phyloP scores from a whole-genome alignment of 2,329 filamentous ascomycete species.

The Shiraia bambusicola region DNA sequence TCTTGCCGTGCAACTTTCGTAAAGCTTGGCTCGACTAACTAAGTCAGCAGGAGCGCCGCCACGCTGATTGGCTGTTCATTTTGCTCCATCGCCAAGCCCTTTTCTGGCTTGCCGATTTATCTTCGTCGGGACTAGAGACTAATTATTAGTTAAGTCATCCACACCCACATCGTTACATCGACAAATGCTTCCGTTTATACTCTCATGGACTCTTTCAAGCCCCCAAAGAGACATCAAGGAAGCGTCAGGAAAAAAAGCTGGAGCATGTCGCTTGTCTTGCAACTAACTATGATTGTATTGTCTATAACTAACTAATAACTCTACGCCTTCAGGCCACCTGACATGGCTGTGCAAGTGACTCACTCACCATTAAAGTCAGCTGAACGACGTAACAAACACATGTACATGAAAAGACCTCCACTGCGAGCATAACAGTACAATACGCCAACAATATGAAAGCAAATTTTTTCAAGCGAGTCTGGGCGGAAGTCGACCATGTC shows the following conservation, averaged over 20 bases:
- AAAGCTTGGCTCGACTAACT: slow-evolving; percentile 17
- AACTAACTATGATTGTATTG: too few relatives aligned
- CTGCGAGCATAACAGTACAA: neutral
- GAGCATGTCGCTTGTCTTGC: too few relatives aligned
- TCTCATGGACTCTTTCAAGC: slow-evolving; percentile 8
- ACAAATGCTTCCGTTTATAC: slow-evolving; percentile 8
- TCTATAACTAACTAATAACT: too few relatives aligned
- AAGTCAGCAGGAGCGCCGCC: slow-evolving; percentile 11
- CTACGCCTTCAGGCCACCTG: too few relatives aligned
- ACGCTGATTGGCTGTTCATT: slow-evolving; percentile 21
- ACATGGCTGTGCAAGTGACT: slow-evolving; percentile 1
- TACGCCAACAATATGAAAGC: slow-evolving; percentile 3
- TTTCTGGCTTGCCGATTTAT: neutral
- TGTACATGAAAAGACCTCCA: neutral
- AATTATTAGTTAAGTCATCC: too few relatives aligned
- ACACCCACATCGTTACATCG: too few relatives aligned
- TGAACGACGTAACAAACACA: neutral
- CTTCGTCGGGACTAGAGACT: too few relatives aligned
- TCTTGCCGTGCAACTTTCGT: slow-evolving; percentile 15
- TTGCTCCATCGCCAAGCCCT: slow-evolving; percentile 6
- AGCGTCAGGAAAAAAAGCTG: slow-evolving; percentile 1
- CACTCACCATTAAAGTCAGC: slow-evolving; percentile 1
- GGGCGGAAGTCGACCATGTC: slow-evolving; percentile 5
- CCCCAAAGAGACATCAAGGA: slow-evolving; percentile 5
- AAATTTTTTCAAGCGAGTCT: slow-evolving; percentile 4